Evolutionary conservation across 176 grass and related monocot genomes (phyloP), one percentile per base, ranked within the genome.

Genomic region (Triticum monococcum): DNA sequence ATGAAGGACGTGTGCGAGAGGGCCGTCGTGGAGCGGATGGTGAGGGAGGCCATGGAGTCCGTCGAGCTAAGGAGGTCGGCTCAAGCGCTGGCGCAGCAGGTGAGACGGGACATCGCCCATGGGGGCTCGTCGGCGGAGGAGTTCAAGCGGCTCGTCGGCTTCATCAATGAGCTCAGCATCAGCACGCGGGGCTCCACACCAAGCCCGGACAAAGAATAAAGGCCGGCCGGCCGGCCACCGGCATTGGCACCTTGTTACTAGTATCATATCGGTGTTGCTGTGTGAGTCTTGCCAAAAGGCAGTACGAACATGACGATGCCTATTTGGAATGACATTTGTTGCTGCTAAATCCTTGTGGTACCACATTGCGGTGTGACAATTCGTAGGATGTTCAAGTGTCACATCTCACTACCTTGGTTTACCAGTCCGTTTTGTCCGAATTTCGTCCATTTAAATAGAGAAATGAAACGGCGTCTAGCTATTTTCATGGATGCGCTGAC

Each of bases 1-100:
- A 92, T 95, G 87, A 90, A 68, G 24, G 77, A 64, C 57, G 87
- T 75, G 82, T 92, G 82, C 77, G 91, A 66, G 78, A 83, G 85
- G 65, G 79, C 64, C 46, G 77, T 83, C 16, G 85, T 95, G 68
- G 84, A 88, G 56, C 54, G 37, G 24, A 88, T 90, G 81, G 81
- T 86, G 62, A 85, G 85, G 26, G 65, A 92, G 85, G 87, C 87
- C 3, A 83, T 63, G 41, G 87, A 79, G 64, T 93, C 77, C 36
- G 13, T 1, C n/a, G 36, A 64, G n/a, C 54, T 57, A 22, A 57
- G 54, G 54, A 57, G 54, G 1, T 57, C 54, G 2, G 54, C 54
- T 18, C 54, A 10, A 20, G 64, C 61, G 11, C 65, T 88, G 81
- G 88, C 88, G 7, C 61, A 54, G 22, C 77, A 32, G 46, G 85